These are phyloP conservation scores for Diutina ranongensis DNA, from an alignment of 1,139 yeast genomes.

Conservation along the genomic window DNA sequence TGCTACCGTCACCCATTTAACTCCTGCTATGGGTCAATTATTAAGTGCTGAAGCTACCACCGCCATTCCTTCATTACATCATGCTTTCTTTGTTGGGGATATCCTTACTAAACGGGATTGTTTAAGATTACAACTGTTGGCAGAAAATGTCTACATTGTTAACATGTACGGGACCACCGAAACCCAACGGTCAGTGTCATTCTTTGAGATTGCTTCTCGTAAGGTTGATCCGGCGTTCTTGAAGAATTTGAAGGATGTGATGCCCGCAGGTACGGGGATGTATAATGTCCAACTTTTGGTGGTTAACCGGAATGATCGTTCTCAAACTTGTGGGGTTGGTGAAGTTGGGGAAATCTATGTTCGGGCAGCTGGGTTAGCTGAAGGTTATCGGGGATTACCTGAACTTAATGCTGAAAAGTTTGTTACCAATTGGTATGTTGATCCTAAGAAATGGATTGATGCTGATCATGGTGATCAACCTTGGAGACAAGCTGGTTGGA, in stretches of 20 bases:
- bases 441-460: constrained; percentile 45
- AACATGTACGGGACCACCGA: constrained; percentile 99
- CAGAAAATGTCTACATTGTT: constrained; percentile 79
- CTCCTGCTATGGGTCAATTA: constrained; percentile 99
- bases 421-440: constrained; percentile 81
- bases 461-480: constrained; percentile 30
- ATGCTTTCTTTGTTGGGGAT: constrained; percentile 98
- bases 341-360: constrained; percentile 98
- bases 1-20: constrained; percentile 92
- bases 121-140: constrained; percentile 79
- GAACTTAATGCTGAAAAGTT: constrained; percentile 83
- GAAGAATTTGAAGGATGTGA: constrained; percentile 80
- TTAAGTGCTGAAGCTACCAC: constrained; percentile 94
- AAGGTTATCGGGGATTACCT: constrained; percentile 87
- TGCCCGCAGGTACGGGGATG: constrained; percentile 99
- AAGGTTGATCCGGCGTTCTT: constrained; percentile 60
- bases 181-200: constrained; percentile 96
- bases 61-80: constrained; percentile 76
- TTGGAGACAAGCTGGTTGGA: constrained; percentile 70
- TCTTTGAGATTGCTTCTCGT: constrained; percentile 75
- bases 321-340: constrained; percentile 94
- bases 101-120: constrained; percentile 95
- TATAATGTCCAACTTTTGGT: constrained; percentile 84
- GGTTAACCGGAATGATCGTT: constrained; percentile 79
- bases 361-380: constrained; percentile 96